phyloP scores from a whole-genome alignment of 2,329 filamentous ascomycete genomes.

The Xylaria sp. region DNA sequence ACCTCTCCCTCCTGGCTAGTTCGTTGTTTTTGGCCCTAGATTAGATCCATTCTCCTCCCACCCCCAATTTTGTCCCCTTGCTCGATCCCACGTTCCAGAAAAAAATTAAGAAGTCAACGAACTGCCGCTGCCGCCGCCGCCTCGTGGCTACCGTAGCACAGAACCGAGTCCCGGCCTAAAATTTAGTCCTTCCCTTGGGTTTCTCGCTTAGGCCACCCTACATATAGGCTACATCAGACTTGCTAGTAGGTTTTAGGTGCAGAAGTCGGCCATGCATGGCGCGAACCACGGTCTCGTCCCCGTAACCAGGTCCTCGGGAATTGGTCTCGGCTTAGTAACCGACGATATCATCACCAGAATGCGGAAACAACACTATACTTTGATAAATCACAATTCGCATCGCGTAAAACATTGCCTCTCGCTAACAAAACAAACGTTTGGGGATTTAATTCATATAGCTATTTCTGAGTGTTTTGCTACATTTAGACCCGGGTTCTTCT shows the following conservation, averaged over 20 bases:
- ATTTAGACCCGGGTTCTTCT: background rate
- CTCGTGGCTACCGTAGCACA: conserved; percentile 46
- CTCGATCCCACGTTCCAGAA: background rate
- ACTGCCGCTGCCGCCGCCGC: conserved; percentile 38
- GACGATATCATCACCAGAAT: background rate
- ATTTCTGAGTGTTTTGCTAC: conserved; percentile 23
- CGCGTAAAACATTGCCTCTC: background rate
- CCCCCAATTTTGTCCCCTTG: conserved; percentile 6
- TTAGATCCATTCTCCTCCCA: conserved; percentile 17
- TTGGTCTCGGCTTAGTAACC: conserved; percentile 6
- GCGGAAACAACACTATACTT: background rate
- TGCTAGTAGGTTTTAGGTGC: conserved; percentile 5
- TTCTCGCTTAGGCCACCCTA: conserved; percentile 28
- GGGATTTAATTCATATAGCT: conserved; percentile 27
- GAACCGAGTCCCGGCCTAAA: conserved; percentile 28
- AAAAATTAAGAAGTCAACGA: background rate
- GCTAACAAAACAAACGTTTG: conserved; percentile 18
- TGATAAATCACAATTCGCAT: background rate
- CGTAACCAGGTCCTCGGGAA: conserved; percentile 29
- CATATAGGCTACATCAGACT: conserved; percentile 6
- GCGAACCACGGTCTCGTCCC: conserved; percentile 22
- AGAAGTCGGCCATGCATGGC: conserved; percentile 20
- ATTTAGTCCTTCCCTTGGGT: conserved; percentile 18
- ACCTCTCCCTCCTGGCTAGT: background rate
- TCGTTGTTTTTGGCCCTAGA: conserved; percentile 3